Evolutionary conservation across 2,329 filamentous ascomycete species (phyloP).

Genomic region (Colletotrichum camelliae): DNA sequence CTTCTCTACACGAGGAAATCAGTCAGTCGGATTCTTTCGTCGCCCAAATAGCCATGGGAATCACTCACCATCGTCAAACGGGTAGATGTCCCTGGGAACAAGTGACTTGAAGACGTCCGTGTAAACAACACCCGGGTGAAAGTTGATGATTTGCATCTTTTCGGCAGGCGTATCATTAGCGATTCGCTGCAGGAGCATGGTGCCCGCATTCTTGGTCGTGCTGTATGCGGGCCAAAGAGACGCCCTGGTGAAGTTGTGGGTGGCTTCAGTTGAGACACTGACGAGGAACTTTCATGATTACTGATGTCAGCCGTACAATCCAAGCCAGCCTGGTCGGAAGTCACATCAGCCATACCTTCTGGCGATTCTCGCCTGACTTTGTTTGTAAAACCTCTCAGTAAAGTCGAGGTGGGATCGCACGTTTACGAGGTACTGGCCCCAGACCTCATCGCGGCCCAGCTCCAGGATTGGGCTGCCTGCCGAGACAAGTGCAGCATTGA

Average conservation of each 20-base stretch:
- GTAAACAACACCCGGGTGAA: slow-evolving; percentile 43
- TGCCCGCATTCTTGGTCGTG: slow-evolving; percentile 42
- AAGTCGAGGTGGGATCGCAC: slow-evolving; percentile 17
- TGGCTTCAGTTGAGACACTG: slow-evolving; percentile 32
- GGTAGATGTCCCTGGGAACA: slow-evolving; percentile 24
- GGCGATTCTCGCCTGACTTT: slow-evolving; percentile 24
- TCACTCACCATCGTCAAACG: slow-evolving; percentile 32
- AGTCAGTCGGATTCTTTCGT: background rate
- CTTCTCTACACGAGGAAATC: background rate
- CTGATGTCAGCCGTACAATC: background rate
- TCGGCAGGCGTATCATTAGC: slow-evolving; percentile 37
- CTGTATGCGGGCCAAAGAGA: slow-evolving; percentile 23
- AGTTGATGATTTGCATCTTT: slow-evolving; percentile 42
- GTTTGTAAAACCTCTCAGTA: slow-evolving; percentile 34
- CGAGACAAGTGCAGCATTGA: slow-evolving; percentile 25
- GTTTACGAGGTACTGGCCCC: slow-evolving; percentile 18
- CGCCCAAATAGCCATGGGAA: background rate
- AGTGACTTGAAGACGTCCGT: slow-evolving; percentile 31
- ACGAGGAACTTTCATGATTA: slow-evolving; percentile 30
- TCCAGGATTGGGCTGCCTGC: background rate
- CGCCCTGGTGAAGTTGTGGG: slow-evolving; percentile 31
- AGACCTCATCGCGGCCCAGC: slow-evolving; percentile 8
- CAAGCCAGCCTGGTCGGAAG: background rate
- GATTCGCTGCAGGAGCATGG: slow-evolving; percentile 41
- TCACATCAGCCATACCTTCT: slow-evolving; percentile 21